A percentile compares a stretch with the other conserved stretches of the same genome.
phyloP scores from a whole-genome alignment of 1,284 basidiomycete species.

The Exsudoporus floridanus region DNA sequence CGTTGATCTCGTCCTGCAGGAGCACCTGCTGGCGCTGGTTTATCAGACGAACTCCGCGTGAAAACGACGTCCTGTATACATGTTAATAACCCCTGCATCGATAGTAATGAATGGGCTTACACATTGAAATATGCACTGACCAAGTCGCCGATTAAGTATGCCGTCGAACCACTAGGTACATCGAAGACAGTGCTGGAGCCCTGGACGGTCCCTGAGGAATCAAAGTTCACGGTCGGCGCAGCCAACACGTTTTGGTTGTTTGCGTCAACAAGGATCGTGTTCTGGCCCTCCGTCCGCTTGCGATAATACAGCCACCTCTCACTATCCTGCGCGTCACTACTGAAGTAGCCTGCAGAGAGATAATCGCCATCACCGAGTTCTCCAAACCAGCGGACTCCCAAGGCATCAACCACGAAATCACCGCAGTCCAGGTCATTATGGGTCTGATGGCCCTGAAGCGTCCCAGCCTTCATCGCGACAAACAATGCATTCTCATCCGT shows the following conservation, averaged over 20 bases:
- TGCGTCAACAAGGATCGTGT: constrained; percentile 81
- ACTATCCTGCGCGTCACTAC: constrained; percentile 62
- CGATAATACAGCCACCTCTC: constrained; percentile 90
- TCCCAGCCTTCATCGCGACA: constrained; percentile 87
- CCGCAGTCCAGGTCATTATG: constrained; percentile 93
- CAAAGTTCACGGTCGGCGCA: constrained; percentile 58
- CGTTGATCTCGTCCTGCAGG: constrained; percentile 81
- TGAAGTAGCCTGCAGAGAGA: constrained; percentile 70
- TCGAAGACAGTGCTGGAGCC: constrained; percentile 73
- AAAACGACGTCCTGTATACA: constrained; percentile 54
- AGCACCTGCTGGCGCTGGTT: constrained; percentile 92
- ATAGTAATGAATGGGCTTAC: constrained; percentile 46
- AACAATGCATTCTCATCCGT: constrained; percentile 83
- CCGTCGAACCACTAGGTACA: constrained; percentile 70
- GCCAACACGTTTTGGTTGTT: constrained; percentile 82
- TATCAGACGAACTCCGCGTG: constrained; percentile 85
- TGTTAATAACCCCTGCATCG: constrained; percentile 14
- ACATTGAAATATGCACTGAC: constrained; percentile 75
- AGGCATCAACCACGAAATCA: constrained; percentile 93
- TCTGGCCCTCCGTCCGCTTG: constrained; percentile 96
- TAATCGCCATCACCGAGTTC: constrained; percentile 93
- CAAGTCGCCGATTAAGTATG: constrained; percentile 83
- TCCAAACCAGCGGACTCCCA: constrained; percentile 94
- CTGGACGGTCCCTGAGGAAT: constrained; percentile 67
- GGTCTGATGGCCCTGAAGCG: constrained; percentile 77